Base-by-base conservation (phyloP, 441 rosid species). In the Populus hybrid region DNA sequence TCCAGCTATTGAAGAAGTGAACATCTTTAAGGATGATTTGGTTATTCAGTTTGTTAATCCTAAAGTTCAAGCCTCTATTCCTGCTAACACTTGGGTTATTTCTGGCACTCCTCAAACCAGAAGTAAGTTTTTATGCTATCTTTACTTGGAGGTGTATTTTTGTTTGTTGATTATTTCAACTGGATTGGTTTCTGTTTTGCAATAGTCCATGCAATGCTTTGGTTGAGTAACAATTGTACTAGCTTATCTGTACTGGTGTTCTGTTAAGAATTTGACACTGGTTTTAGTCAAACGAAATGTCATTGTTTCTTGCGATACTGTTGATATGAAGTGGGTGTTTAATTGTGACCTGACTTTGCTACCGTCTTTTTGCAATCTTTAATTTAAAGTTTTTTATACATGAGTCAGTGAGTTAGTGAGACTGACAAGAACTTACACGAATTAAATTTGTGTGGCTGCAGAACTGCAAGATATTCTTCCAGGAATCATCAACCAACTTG, bases 11-110 rank as follows among this genome's bases (percentile, higher is more conserved):
- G 76, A 73, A 35, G 76, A 73, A 61, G 76, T 73, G n/a, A 73
- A 73, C 76, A 73, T 73, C 35, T 73, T 73, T 31, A 73, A 73
- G 64, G 68, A 73, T 73, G 76, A 73, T 63, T 29, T 73, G 18
- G 76, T 73, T 18, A 63, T 73, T 33, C 76, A 73, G 38, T 73
- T 73, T 42, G 50, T 73, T n/a, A 73, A 61, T 23, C 76, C 76
- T 33, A 73, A 73, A 73, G 76, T 73, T 59, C 76, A 73, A 35
- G 76, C 68, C 40, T 73, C 76, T 9, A 35, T 73, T 59, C 53
- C 38, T 73, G 76, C 76, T 38, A 73, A 73, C 76, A 73, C 76
- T 3, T 73, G 76, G 76, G 76, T 73, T 61, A 67, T 73, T 38
- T 31, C 68, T 73, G 76, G 76, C 50, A n/a, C 68, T 59, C 68